Percentiles rank a stretch among this genome's conserved stretches.
These are phyloP conservation scores for Serendipita vermifera DNA, from an alignment of 768 basidiomycete genomes.

Conservation along the genomic window DNA sequence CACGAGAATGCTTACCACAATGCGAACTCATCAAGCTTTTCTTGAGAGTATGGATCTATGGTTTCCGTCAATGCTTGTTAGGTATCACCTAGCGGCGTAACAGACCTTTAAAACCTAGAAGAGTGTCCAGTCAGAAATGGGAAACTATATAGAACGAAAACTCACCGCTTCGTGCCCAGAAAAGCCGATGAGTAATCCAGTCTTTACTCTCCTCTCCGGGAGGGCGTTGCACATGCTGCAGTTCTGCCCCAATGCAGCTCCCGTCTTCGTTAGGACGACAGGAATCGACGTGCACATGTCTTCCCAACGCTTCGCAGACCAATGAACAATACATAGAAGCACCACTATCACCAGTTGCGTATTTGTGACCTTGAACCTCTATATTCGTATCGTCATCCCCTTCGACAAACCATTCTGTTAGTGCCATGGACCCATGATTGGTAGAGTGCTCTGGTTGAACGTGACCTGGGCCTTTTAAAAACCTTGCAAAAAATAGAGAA, in stretches of 20 bases:
- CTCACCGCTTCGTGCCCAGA: slow-evolving; percentile 46
- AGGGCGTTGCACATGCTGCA: slow-evolving; percentile 31
- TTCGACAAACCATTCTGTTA: slow-evolving; percentile 43
- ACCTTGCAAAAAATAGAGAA: too few species aligned
- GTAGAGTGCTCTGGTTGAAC: slow-evolving; percentile 50
- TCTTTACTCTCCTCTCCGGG: slow-evolving; percentile 39
- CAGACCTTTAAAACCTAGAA: slow-evolving; percentile 41
- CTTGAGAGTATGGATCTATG: slow-evolving; percentile 45
- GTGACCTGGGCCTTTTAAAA: too few species aligned
- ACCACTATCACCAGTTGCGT: slow-evolving; percentile 25
- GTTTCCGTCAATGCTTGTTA: too few species aligned
- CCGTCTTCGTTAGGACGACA: slow-evolving; percentile 32
- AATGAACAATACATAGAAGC: slow-evolving; percentile 53
- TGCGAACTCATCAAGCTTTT: slow-evolving; percentile 39
- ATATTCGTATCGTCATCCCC: slow-evolving; percentile 35
- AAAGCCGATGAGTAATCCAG: slow-evolving; percentile 38
- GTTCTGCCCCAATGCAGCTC: slow-evolving; percentile 32
- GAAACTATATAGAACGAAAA: background rate
- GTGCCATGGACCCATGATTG: slow-evolving; percentile 49
- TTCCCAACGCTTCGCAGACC: slow-evolving; percentile 40
- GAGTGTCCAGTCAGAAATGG: background rate
- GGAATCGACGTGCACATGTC: slow-evolving; percentile 45
- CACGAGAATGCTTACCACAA: slow-evolving; percentile 47
- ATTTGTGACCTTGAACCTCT: slow-evolving; percentile 44
- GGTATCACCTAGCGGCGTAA: too few species aligned